Conservation (phyloP, 2,329 filamentous ascomycete genomes). For the Hypocreales sp. region DNA sequence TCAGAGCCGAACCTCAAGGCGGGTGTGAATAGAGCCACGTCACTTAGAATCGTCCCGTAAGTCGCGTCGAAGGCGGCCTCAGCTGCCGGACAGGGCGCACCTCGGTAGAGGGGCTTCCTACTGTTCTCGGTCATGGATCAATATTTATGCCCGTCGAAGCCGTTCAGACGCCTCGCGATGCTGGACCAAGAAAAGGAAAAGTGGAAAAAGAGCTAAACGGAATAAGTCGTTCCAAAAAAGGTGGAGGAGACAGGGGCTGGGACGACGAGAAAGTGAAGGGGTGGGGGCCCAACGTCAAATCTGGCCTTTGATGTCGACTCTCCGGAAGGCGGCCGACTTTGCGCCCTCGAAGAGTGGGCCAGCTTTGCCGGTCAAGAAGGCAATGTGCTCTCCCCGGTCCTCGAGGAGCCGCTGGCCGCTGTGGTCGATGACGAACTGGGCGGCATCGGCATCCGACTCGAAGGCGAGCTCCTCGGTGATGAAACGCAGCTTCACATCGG, state of each 20-base stretch:
- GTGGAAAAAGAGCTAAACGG: no score
- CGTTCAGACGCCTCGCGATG: no score
- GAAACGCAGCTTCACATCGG: slow-evolving; percentile 75
- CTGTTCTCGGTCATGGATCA: no score
- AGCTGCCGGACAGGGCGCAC: no score
- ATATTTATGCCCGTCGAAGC: no score
- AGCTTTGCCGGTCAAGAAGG: slow-evolving; percentile 61
- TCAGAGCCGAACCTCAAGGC: slow-evolving; percentile 1
- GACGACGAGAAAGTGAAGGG: no score
- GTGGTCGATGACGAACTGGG: slow-evolving; percentile 77
- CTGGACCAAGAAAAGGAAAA: no score
- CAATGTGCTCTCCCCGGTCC: slow-evolving; percentile 58
- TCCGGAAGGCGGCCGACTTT: slow-evolving; percentile 59
- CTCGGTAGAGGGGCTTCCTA: no score
- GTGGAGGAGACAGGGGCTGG: no score
- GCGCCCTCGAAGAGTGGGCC: slow-evolving; percentile 58
- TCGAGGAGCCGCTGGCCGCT: slow-evolving; percentile 62
- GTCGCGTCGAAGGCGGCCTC: not conserved
- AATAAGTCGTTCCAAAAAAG: no score
- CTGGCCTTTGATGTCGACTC: slow-evolving; percentile 94
- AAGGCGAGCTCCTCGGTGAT: slow-evolving; percentile 94
- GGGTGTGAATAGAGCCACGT: not conserved
- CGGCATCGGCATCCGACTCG: slow-evolving; percentile 79
- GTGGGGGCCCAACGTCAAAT: slow-evolving; percentile 51
- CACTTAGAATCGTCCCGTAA: not conserved